These are phyloP conservation scores for Crucibulum laeve DNA, from an alignment of 768 basidiomycete species.

Conservation along the genomic window DNA sequence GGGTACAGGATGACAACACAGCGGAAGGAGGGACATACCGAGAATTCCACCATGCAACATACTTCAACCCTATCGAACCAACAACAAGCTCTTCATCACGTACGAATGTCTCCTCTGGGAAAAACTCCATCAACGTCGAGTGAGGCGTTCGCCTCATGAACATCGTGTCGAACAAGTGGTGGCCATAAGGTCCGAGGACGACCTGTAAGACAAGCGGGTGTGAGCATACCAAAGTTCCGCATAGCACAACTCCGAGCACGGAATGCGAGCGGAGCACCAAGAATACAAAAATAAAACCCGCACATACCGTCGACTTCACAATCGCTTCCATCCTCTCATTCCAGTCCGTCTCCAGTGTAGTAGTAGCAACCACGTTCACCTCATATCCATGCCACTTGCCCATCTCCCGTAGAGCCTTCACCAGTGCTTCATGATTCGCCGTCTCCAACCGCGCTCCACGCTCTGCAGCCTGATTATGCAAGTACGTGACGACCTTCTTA, in stretches of 20 bases:
- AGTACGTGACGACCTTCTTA: conserved; percentile 29
- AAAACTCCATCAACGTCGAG: conserved; percentile 74
- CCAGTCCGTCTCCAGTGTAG: conserved; percentile 49
- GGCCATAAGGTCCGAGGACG: conserved; percentile 55
- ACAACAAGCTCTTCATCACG: conserved; percentile 58
- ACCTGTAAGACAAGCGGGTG: conserved; percentile 32
- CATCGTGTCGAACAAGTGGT: conserved; percentile 60
- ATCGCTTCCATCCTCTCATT: conserved; percentile 60
- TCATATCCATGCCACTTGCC: conserved; percentile 48
- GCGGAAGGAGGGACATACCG: conserved; percentile 25
- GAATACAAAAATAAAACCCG: conserved; percentile 17
- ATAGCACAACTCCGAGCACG: not conserved
- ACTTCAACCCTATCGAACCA: conserved; percentile 48
- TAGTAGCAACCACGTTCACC: conserved; percentile 48
- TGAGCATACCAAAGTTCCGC: too few species aligned
- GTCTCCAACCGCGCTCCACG: conserved; percentile 45
- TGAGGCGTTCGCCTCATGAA: conserved; percentile 62
- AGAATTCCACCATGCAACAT: conserved; percentile 54
- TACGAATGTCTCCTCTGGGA: conserved; percentile 61
- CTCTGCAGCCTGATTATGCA: conserved; percentile 49
- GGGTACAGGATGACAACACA: too few species aligned
- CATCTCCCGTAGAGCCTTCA: conserved; percentile 52
- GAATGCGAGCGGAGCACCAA: not conserved
- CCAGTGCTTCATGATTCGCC: conserved; percentile 57
- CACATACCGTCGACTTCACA: conserved; percentile 65